Percentiles rank a stretch among this genome's conserved stretches.
Evolutionary conservation across 164 flowering plant species (phyloP).

Genomic region (Nymphaea thermarum): DNA sequence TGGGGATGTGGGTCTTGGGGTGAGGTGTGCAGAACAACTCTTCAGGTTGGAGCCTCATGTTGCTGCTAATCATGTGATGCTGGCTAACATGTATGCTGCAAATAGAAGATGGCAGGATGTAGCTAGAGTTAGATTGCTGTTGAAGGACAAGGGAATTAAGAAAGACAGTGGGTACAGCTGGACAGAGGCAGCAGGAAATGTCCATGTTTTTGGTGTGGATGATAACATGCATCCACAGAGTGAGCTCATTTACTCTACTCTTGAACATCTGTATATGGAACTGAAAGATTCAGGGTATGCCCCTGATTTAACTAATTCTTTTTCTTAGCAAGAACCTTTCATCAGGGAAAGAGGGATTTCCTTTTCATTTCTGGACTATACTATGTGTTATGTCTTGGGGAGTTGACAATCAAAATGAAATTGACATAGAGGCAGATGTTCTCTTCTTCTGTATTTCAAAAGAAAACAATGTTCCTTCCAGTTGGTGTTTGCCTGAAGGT

Average conservation of each 20-base stretch:
- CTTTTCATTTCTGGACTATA: too few species aligned
- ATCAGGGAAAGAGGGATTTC: too few species aligned
- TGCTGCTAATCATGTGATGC: conserved; percentile 11
- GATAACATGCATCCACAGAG: conserved; percentile 13
- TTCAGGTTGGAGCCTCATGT: conserved; percentile 12
- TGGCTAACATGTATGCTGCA: conserved; percentile 18
- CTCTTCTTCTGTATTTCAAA: too few species aligned
- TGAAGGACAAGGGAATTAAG: conserved; percentile 11
- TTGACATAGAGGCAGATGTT: too few species aligned
- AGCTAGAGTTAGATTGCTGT: conserved; percentile 8
- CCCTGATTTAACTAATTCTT: conserved; percentile 3
- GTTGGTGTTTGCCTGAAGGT: too few species aligned
- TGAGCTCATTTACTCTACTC: conserved; percentile 5
- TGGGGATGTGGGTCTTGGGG: conserved; percentile 8
- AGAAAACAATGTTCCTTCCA: too few species aligned
- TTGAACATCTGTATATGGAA: conserved; percentile 4
- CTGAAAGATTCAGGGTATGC: conserved; percentile 1
- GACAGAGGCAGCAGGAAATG: conserved; percentile 10
- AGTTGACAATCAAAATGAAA: too few species aligned
- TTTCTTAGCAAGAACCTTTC: too few species aligned
- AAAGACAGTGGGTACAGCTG: conserved; percentile 17
- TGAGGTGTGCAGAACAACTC: conserved; percentile 12
- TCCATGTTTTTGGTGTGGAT: conserved; percentile 13
- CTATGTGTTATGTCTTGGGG: too few species aligned
- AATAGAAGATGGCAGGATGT: conserved; percentile 13